Evolutionary conservation across 164 flowering plant genomes (phyloP), one percentile per base, ranked within the genome.

Genomic region (Vitis cinerea): DNA sequence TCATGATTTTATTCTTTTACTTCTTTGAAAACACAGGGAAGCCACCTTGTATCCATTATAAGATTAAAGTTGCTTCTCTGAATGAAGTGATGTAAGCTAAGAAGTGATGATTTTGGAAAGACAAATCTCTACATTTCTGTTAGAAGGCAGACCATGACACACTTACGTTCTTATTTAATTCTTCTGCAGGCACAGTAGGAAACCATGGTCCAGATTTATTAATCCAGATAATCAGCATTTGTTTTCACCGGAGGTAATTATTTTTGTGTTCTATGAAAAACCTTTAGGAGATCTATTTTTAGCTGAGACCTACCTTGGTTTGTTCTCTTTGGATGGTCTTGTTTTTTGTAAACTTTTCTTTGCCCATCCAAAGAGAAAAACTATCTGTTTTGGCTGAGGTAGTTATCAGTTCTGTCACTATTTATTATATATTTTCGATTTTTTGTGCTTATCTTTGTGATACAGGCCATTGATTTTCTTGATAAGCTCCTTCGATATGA

Each of bases 401-500:
- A 9, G 59, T 12, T 56, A 9, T 58, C 44, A 4, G 27, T 37
- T 56, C 9, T 30, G 44, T 37, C 44, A 37, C 17, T 61, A 16
- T 56, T 70, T 23, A 23, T n/a, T 30, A 31, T 15, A 37, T 19
- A 31, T 58, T 67, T 27, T 58, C 60, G 14, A 54, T 71, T 49
- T 4, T 67, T 50, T 27, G 6, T 62, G 44, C 55, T 19, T 59
- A 9, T 68, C 64, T 9, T 66, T 69, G 49, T 64, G 59, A 49
- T 77, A 57, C 84, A 92, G 97, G 94, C 98, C 63, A 87, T 90
- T 69, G 98, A 90, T 90, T 89, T 92, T 73, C 93, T 92, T 53
- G 98, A 92, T 77, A 90, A 90, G 79, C 88, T 92, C 59, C 91
- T 92, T n/a, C 87, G 88, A 10, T 92, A 90, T 73, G 98, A 92